Conservation (phyloP, 306 rosid genomes). For the Malus fusca region DNA sequence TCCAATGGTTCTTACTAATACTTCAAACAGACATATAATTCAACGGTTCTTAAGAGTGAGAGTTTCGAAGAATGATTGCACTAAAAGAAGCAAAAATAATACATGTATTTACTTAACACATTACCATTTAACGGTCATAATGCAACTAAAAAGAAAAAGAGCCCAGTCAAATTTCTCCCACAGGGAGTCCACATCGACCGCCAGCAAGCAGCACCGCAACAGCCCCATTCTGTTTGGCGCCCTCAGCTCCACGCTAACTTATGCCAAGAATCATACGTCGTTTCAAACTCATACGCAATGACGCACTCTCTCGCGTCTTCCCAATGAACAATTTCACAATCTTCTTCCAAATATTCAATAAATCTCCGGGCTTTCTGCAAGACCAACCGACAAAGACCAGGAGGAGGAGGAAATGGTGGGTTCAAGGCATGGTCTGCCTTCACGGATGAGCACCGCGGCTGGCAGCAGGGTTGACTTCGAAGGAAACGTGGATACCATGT, state of each 20-base stretch:
- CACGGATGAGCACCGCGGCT: slow-evolving; percentile 40
- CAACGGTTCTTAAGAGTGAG: no score
- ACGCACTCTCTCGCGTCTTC: neutral
- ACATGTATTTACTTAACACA: no score
- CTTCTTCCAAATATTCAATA: neutral
- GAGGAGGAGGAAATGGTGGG: slow-evolving; percentile 26
- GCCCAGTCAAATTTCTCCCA: neutral
- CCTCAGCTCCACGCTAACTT: slow-evolving; percentile 32
- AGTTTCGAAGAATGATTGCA: no score
- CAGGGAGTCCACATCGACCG: neutral
- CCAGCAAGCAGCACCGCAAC: neutral
- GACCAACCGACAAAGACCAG: neutral
- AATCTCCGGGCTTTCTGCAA: neutral
- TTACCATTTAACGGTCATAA: no score
- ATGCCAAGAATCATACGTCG: slow-evolving; percentile 33
- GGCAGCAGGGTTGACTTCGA: slow-evolving; percentile 33
- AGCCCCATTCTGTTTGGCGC: slow-evolving; percentile 31
- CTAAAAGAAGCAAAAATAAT: no score
- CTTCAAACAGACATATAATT: no score
- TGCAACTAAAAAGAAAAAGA: no score
- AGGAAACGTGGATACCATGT: slow-evolving; percentile 20
- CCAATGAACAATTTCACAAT: neutral
- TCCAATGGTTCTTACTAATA: no score
- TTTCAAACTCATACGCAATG: neutral
- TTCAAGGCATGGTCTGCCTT: slow-evolving; percentile 31